Evolutionary conservation across 176 grass and related monocot genomes (phyloP), one percentile per base, ranked within the genome.

Genomic region (Poa annua): DNA sequence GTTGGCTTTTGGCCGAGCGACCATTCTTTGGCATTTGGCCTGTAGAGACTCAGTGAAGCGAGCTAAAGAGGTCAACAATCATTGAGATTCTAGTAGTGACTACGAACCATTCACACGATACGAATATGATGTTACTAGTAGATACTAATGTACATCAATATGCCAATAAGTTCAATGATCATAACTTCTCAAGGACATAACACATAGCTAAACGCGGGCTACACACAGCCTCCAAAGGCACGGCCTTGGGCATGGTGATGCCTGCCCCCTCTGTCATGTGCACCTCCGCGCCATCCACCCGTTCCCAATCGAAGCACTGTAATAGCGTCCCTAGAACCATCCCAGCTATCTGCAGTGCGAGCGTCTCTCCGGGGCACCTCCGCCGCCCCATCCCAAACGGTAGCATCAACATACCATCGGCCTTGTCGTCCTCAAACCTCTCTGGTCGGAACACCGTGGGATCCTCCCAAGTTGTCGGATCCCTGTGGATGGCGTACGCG

Each of bases 311-410:
- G 26, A 94, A 94, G 75, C 87, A 94, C 45, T 94, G 92, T 14
- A 94, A 51, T 53, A 94, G 19, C 6, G 89, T 76, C 26, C 86
- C 92, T 0, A 94, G 55, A 33, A 75, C 85, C 24, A 88, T 13
- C 20, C 84, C 87, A 0, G 81, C 4, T 9, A 83, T 85, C 4
- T 85, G 77, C 73, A 85, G 10, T 13, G 92, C 92, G 19, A 94
- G 74, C 36, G 41, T 35, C 66, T 94, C 92, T 1, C 92, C 92
- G 11, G 86, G 87, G 74, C 92, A 96, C 77, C 61, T 75, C 5
- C 90, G 79, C 57, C 93, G 57, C 59, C 93, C 93, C 80, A 85
- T 70, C 41, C 93, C 93, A 50, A 96, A 96, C 55, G 93, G 84
- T 6, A 94, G 35, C 76, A 91, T 6, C 15, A 85, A 10, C 13